phyloP scores from a whole-genome alignment of 192 early-diverging fungal genomes.

The Backusella circina region DNA sequence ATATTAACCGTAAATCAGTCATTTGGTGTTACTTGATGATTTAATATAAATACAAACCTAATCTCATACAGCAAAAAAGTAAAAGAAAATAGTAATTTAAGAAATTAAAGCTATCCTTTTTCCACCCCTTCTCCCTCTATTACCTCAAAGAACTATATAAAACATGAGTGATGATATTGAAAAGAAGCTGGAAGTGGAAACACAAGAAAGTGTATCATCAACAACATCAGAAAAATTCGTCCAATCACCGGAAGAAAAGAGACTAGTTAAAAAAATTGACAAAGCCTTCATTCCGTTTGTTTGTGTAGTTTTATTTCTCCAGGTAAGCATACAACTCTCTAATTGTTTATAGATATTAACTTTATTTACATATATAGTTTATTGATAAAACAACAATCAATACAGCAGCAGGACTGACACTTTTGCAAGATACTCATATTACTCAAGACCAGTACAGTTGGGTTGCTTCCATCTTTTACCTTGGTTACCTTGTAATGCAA shows the following conservation, averaged over 20 bases:
- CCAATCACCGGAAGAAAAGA: conserved; percentile 17
- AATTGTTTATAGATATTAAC: not conserved
- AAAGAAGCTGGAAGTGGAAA: not conserved
- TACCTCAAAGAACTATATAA: not conserved
- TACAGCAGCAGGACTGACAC: conserved; percentile 5
- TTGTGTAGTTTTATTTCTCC: conserved; percentile 20
- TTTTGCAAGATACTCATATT: conserved; percentile 16
- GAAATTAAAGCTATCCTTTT: not conserved
- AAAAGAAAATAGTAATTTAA: not conserved
- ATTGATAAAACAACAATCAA: conserved; percentile 21
- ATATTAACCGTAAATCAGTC: not conserved
- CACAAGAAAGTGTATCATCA: not conserved
- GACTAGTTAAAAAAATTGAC: conserved; percentile 20
- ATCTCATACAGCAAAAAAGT: not conserved
- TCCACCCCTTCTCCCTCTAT: not conserved
- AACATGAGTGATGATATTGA: not conserved
- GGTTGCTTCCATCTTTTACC: conserved; percentile 25
- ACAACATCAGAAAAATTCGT: not conserved
- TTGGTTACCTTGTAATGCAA: conserved; percentile 19
- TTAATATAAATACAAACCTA: not conserved
- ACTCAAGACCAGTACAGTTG: conserved; percentile 8
- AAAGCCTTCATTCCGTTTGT: conserved; percentile 18
- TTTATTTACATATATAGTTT: conserved; percentile 9
- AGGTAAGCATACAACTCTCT: conserved; percentile 4
- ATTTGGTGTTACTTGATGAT: not conserved